Base-by-base conservation (phyloP, 2,329 filamentous ascomycete species). In the Endoconidiophora laricicola region DNA sequence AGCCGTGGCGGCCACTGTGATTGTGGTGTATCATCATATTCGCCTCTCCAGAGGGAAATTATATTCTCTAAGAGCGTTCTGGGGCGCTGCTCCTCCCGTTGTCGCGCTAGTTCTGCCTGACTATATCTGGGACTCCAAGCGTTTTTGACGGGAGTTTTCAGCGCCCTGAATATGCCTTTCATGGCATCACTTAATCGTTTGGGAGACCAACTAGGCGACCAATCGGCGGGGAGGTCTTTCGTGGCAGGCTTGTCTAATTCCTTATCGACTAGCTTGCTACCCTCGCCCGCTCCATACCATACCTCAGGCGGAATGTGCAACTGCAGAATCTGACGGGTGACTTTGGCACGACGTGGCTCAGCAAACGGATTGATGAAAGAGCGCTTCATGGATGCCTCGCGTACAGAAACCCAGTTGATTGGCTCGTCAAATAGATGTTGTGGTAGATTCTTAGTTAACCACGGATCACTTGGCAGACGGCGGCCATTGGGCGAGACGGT, bases 391-490 rank as follows among this genome's bases (percentile, higher is more conserved):
- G 47, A 49, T 1, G 48, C 26, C 38, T 53, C 24, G 14, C 51
- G 47, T 9, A 53, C 44, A 22, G 44, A 23, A 14, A 14, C n/a
- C 51, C 51, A 53, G 37, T 53, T 33, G 4, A 50, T 46, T 9
- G 48, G 38, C 23, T 42, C 40, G 20, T 49, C 24, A 16, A 47
- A 37, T 12, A 50, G 14, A 14, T 40, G 44, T 10, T 20, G 22
- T 14, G 47, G 44, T 9, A 50, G 43, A 36, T 14, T 18, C 7
- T 48, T 58, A 41, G 60, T 62, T 1, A 63, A 62, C 2, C 69
- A 60, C 1, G 61, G 57, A 2, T 73, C 39, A 18, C 39, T 29
- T 5, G 50, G 29, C 2, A 37, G 2, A 16, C 38, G 44, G 44
- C 24, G 20, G 10, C 33, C 26, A 10, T 29, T 29, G 26, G 26